These are phyloP conservation scores for Penstemon eatonii DNA, from an alignment of 257 asterid genomes.

Conservation along the genomic window DNA sequence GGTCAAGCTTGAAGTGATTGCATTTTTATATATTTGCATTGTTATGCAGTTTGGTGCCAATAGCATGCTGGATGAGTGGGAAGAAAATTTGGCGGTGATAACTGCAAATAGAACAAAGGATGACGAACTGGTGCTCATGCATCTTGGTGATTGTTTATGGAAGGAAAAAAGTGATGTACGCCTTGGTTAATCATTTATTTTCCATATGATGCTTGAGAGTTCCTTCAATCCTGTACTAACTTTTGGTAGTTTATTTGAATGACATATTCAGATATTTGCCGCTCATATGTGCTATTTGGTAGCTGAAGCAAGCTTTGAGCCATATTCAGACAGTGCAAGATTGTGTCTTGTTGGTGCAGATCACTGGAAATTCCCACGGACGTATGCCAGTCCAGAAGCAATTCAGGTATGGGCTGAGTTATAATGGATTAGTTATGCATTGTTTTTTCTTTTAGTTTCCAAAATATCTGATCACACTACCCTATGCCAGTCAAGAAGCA, in stretches of 20 bases:
- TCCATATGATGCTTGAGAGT: conserved; percentile 21
- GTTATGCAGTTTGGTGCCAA: conserved; percentile 56
- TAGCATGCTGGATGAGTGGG: conserved; percentile 94
- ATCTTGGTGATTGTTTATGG: conserved; percentile 98
- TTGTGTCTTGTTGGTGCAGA: conserved; percentile 96
- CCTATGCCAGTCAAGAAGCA: neutral
- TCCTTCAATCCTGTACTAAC: conserved; percentile 7
- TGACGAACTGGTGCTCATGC: conserved; percentile 92
- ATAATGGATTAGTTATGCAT: conserved; percentile 8
- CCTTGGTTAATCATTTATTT: conserved; percentile 20
- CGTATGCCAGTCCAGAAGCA: conserved; percentile 94
- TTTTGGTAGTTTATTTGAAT: conserved; percentile 19
- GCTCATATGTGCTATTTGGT: conserved; percentile 97
- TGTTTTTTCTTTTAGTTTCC: conserved; percentile 21
- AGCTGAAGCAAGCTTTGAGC: conserved; percentile 89
- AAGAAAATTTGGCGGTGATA: conserved; percentile 92
- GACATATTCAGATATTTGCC: conserved; percentile 64
- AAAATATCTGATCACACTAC: too few species aligned
- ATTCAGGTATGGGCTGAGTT: conserved; percentile 71
- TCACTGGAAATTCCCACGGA: conserved; percentile 88
- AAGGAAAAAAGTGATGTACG: conserved; percentile 94
- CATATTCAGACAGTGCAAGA: conserved; percentile 84
- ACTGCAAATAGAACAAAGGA: conserved; percentile 94
- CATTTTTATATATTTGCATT: conserved; percentile 23
- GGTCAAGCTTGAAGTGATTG: neutral